A percentile compares a stretch with the other conserved stretches of the same genome.
phyloP scores from a whole-genome alignment of 768 basidiomycete genomes.

The Leccinum variicolor region DNA sequence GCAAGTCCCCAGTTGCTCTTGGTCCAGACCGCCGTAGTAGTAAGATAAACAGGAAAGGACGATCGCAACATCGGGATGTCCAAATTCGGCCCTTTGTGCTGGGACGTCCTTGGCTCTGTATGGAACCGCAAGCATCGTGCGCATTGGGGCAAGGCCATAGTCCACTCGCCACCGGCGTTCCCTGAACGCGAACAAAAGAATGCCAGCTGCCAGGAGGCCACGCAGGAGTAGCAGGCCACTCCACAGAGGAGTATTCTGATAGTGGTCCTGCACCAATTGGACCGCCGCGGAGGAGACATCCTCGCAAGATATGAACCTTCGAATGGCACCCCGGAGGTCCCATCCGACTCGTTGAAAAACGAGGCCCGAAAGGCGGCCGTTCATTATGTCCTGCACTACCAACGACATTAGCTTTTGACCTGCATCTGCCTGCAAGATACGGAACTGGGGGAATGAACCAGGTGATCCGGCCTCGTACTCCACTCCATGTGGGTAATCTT shows the following conservation, averaged over 20 bases:
- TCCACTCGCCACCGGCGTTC: slow-evolving; percentile 40
- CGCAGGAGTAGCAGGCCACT: slow-evolving; percentile 31
- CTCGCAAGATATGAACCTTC: slow-evolving; percentile 21
- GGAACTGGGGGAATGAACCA: slow-evolving; percentile 24
- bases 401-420: slow-evolving; percentile 10
- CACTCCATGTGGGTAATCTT: slow-evolving; percentile 5
- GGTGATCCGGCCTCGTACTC: slow-evolving; percentile 15
- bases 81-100: slow-evolving; percentile 36
- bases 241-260: slow-evolving; percentile 12
- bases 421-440: slow-evolving; percentile 15
- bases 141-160: slow-evolving; percentile 32
- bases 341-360: slow-evolving; percentile 11
- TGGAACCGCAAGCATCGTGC: slow-evolving; percentile 36
- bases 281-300: background rate
- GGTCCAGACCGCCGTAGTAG: slow-evolving; percentile 34
- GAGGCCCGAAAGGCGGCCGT: slow-evolving; percentile 11
- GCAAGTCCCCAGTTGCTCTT: slow-evolving; percentile 26
- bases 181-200: slow-evolving; percentile 28
- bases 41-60: slow-evolving; percentile 36
- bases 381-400: slow-evolving; percentile 16
- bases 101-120: slow-evolving; percentile 39
- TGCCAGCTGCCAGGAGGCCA: slow-evolving; percentile 32
- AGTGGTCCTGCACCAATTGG: slow-evolving; percentile 7
- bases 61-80: slow-evolving; percentile 36
- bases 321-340: slow-evolving; percentile 7